Evolutionary conservation across 1,284 basidiomycete genomes (phyloP).

Genomic region (Cryptococcus sp.): DNA sequence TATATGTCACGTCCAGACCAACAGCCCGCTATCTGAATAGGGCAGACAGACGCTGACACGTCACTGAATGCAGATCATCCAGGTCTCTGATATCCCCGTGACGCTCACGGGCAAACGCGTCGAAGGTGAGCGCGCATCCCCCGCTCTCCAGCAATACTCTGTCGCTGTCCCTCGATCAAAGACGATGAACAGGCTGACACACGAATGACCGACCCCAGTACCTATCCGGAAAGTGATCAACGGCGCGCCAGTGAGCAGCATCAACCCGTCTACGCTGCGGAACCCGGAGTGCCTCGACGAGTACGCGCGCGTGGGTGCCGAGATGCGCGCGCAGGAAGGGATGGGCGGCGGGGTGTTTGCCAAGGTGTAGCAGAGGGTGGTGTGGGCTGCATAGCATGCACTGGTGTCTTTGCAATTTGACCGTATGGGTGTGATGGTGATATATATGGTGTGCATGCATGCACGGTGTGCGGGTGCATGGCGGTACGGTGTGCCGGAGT

Average conservation of each 20-base stretch:
- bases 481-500: no score
- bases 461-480: no score
- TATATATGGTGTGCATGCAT: no score
- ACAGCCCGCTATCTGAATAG: background rate
- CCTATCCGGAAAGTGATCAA: constrained; percentile 63
- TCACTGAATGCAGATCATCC: constrained; percentile 57
- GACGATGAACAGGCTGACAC: constrained; percentile 5
- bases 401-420: background rate
- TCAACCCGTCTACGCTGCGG: constrained; percentile 71
- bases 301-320: constrained; percentile 60
- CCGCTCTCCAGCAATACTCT: background rate
- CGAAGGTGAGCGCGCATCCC: constrained; percentile 53
- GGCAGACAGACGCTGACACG: background rate
- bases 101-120: constrained; percentile 83
- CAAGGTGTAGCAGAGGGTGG: background rate
- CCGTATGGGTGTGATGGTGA: background rate
- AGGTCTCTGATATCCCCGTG: constrained; percentile 71
- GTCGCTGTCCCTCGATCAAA: no score
- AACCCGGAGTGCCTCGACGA: constrained; percentile 70
- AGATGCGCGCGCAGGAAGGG: constrained; percentile 53
- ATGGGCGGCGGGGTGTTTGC: constrained; percentile 10
- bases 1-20: background rate
- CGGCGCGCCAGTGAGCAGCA: constrained; percentile 64
- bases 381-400: background rate
- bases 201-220: constrained; percentile 14